phyloP scores from a whole-genome alignment of 2,329 filamentous ascomycete genomes.

The Diaporthe australafricana region DNA sequence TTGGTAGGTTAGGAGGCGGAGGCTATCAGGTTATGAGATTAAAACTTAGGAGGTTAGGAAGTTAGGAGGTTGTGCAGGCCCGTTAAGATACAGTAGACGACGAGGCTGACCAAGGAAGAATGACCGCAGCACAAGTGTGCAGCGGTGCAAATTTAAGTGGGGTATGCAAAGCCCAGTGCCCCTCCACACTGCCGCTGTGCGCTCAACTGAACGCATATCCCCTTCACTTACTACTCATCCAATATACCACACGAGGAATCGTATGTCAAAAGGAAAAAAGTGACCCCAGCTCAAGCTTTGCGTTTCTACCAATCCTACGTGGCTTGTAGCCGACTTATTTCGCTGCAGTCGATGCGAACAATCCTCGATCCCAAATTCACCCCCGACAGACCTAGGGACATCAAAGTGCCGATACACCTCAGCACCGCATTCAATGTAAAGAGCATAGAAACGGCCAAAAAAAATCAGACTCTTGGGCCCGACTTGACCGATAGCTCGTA shows the following conservation, averaged over 20 bases:
- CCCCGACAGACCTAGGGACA: background rate
- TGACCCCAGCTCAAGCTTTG: background rate
- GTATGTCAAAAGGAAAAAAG: background rate
- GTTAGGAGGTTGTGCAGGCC: too few relatives aligned
- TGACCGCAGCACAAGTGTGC: background rate
- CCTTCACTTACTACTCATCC: background rate
- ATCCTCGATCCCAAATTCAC: background rate
- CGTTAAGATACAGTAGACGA: background rate
- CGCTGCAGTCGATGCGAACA: background rate
- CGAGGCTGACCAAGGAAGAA: slow-evolving; percentile 21
- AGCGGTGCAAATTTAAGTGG: slow-evolving; percentile 28
- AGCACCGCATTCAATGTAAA: background rate
- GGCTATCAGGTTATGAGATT: background rate
- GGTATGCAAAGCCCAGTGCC: slow-evolving; percentile 19
- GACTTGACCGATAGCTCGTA: background rate
- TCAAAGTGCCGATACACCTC: too few relatives aligned
- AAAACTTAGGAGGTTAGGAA: background rate
- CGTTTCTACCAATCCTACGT: too few relatives aligned
- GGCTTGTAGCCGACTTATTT: background rate
- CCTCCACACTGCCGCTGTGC: slow-evolving; percentile 5
- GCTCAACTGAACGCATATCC: background rate
- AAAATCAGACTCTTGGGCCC: background rate
- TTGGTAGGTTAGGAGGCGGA: too few relatives aligned
- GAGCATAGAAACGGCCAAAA: background rate
- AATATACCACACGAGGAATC: background rate